These are phyloP conservation scores for Gynostemma pentaphyllum DNA, from an alignment of 306 rosid species.

Conservation along the genomic window DNA sequence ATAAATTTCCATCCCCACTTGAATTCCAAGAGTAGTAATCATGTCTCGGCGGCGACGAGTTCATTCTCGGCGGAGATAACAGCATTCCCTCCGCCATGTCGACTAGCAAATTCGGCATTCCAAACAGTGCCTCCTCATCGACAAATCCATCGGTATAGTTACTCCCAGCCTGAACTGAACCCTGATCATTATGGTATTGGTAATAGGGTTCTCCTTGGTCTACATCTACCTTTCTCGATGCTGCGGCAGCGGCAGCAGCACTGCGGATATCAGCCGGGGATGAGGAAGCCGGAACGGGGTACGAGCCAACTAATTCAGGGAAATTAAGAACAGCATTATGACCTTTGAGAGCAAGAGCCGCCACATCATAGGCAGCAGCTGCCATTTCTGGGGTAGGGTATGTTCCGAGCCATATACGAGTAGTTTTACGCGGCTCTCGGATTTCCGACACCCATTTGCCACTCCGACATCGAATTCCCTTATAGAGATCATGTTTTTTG, in stretches of 20 bases:
- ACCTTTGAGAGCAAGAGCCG: slow-evolving; percentile 66
- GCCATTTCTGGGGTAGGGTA: slow-evolving; percentile 76
- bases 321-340: slow-evolving; percentile 47
- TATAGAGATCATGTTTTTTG: slow-evolving; percentile 46
- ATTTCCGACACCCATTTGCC: slow-evolving; percentile 94
- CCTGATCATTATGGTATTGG: background rate
- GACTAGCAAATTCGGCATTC: slow-evolving; percentile 58
- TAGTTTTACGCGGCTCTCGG: slow-evolving; percentile 73
- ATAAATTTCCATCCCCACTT: slow-evolving; percentile 33
- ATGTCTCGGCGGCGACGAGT: slow-evolving; percentile 20
- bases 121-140: slow-evolving; percentile 75
- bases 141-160: slow-evolving; percentile 26
- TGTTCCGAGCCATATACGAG: slow-evolving; percentile 86
- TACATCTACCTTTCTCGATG: slow-evolving; percentile 3
- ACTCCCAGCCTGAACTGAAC: too few relatives aligned
- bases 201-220: background rate
- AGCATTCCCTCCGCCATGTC: slow-evolving; percentile 97
- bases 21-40: slow-evolving; percentile 25
- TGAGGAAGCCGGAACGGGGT: slow-evolving; percentile 45
- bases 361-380: slow-evolving; percentile 81
- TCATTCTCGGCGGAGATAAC: slow-evolving; percentile 73
- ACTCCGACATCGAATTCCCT: slow-evolving; percentile 60
- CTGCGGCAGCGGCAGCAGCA: slow-evolving; percentile 57
- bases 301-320: slow-evolving; percentile 21
- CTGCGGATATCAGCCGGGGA: slow-evolving; percentile 50